A percentile compares a stretch with the other conserved stretches of the same genome.
phyloP scores from a whole-genome alignment of 495 filamentous ascomycete species.

The Aspergillus sclerotiicarbonarius region DNA sequence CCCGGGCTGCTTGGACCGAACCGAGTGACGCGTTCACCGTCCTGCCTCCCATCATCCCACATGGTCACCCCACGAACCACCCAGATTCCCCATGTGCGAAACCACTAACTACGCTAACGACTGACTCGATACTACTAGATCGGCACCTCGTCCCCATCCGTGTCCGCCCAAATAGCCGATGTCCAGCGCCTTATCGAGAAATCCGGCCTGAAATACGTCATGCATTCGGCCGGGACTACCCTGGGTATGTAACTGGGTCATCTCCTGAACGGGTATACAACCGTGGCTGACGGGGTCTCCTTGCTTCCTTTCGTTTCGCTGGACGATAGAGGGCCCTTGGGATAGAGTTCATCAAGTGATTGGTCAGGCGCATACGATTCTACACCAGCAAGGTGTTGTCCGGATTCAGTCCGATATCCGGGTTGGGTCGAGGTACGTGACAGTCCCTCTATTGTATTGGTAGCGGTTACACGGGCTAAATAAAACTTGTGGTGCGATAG shows the following conservation, averaged over 20 bases:
- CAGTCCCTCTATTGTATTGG: not conserved
- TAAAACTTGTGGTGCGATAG: constrained; percentile 28
- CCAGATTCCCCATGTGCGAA: not conserved
- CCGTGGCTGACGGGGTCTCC: constrained; percentile 10
- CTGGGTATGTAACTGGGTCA: constrained; percentile 60
- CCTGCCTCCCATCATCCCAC: not conserved
- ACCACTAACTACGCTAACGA: constrained; percentile 27
- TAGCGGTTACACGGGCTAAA: constrained; percentile 17
- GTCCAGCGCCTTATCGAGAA: constrained; percentile 83
- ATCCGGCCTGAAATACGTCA: constrained; percentile 74
- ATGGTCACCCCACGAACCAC: not conserved
- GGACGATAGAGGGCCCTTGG: constrained; percentile 76
- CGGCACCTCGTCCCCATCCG: constrained; percentile 77
- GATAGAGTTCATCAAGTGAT: constrained; percentile 84
- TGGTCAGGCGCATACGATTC: constrained; percentile 81
- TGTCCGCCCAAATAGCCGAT: constrained; percentile 81
- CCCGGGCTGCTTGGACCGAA: too few relatives aligned
- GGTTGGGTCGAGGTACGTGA: constrained; percentile 71
- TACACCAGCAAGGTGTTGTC: constrained; percentile 78
- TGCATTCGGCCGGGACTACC: constrained; percentile 93
- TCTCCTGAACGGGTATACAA: not conserved
- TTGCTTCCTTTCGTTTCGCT: not conserved
- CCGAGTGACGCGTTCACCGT: not conserved
- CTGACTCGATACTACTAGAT: constrained; percentile 49
- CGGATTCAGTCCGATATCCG: constrained; percentile 89